Base-by-base conservation (phyloP, 352 stramenopile species). In the Pythium volutum region DNA sequence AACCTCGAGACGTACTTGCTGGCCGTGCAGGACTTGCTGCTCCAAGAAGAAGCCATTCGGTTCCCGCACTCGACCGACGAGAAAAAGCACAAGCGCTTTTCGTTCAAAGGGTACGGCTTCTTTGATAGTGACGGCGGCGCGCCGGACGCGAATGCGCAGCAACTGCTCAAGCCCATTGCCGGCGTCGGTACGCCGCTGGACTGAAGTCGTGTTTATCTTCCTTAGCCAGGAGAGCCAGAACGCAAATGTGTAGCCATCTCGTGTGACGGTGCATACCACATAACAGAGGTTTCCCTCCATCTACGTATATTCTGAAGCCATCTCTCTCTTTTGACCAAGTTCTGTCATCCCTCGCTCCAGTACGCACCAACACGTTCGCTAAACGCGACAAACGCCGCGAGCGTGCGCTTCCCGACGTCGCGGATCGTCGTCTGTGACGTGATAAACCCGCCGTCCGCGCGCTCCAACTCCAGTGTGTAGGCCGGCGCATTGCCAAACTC, bases 1-100 rank as follows among this genome's bases (percentile, higher is more conserved):
- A 92, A 91, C 68, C 69, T 95, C 18, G 77, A 95, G 56, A 76
- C 70, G 43, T 95, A 93, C 54, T 66, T 93, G 65, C 69, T 91
- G 55, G 71, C 74, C n/a, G 71, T 95, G 26, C 83, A 93, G 62
- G 81, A 90, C 50, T 59, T 95, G 56, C 60, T 95, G 46, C 70
- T 89, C 48, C 75, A 89, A 56, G 85, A 95, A 66, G 79, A 92
- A 41, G 76, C 84, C 46, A 83, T 89, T 53, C 77, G 76, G 15
- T 93, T 91, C 65, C 84, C 84, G 14, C 79, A 93, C 66, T 77
- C 55, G 71, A 81, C 77, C 25, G 71, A 61, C 41, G 66, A 74
- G 14, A 82, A 77, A 11, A 82, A 77, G 65, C 76, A 79, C 41
- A 59, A 67, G 41, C 66, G 55, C 38, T 63, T 66, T 29, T 76